Evolutionary conservation across 2,329 filamentous ascomycete genomes (phyloP).

Genomic region (Ceratocystis papillata): DNA sequence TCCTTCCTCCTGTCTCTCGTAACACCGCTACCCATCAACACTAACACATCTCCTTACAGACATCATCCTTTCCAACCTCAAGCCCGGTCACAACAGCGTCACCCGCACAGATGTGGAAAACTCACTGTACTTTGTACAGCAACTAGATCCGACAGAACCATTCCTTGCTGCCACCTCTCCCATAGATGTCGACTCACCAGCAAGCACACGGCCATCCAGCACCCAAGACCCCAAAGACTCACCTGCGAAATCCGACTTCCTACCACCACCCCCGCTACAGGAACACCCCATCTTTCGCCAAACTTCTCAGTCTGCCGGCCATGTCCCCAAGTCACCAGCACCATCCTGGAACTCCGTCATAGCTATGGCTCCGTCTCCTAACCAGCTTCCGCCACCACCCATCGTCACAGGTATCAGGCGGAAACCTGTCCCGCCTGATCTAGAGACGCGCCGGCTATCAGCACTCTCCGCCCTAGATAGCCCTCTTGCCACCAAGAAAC

Average conservation of each 20-base stretch:
- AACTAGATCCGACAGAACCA: slow-evolving; percentile 37
- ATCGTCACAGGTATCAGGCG: slow-evolving; percentile 13
- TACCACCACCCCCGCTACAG: slow-evolving; percentile 8
- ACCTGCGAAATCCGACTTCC: background rate
- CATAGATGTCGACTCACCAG: background rate
- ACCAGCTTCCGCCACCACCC: background rate
- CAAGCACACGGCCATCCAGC: background rate
- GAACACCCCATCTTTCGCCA: slow-evolving; percentile 24
- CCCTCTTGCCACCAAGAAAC: slow-evolving; percentile 9
- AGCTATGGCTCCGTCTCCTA: slow-evolving; percentile 26
- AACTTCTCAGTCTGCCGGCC: slow-evolving; percentile 25
- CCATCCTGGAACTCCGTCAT: background rate
- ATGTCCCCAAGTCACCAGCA: slow-evolving; percentile 19
- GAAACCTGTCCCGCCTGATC: slow-evolving; percentile 19
- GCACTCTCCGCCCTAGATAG: slow-evolving; percentile 12
- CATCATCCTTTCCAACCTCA: slow-evolving; percentile 82
- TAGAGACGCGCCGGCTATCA: slow-evolving; percentile 16
- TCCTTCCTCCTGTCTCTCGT: background rate
- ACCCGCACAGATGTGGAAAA: slow-evolving; percentile 76
- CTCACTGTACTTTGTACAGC: slow-evolving; percentile 84
- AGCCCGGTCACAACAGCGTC: slow-evolving; percentile 79
- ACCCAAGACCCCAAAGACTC: background rate
- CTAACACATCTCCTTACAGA: slow-evolving; percentile 41
- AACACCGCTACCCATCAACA: background rate
- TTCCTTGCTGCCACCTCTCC: slow-evolving; percentile 42